Evolutionary conservation across 352 stramenopile species (phyloP).

Genomic region (Phytophthora podocarpi): DNA sequence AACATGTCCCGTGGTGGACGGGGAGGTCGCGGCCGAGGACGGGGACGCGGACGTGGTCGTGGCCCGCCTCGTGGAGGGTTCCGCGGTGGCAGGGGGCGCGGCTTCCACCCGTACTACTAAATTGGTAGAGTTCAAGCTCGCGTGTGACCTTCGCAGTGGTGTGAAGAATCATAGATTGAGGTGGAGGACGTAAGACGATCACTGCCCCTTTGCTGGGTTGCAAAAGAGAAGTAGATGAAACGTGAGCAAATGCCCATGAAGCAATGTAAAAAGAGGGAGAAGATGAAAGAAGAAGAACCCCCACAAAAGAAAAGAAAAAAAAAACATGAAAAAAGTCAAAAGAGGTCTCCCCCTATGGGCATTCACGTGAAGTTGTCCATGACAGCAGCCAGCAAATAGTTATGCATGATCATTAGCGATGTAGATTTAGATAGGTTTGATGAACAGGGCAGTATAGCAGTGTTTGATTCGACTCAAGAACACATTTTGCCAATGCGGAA

Average conservation of each 20-base stretch:
- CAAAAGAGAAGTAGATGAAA: conserved; percentile 18
- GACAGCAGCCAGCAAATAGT: conserved; percentile 8
- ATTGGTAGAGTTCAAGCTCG: conserved; percentile 9
- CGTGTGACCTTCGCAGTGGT: background rate
- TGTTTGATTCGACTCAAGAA: background rate
- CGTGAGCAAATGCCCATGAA: conserved; percentile 1
- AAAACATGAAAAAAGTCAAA: conserved; percentile 33
- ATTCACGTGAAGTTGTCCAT: conserved; percentile 27
- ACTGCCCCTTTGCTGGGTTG: background rate
- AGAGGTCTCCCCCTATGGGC: conserved; percentile 23
- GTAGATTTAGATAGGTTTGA: conserved; percentile 29
- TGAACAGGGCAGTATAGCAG: conserved; percentile 1
- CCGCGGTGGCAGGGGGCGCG: conserved; percentile 70
- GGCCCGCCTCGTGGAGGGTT: conserved; percentile 61
- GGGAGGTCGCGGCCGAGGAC: conserved; percentile 51
- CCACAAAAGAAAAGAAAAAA: conserved; percentile 37
- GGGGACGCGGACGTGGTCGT: conserved; percentile 61
- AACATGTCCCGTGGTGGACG: conserved; percentile 67
- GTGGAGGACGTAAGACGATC: background rate
- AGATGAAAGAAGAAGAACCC: conserved; percentile 34
- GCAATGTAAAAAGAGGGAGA: conserved; percentile 35
- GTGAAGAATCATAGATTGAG: background rate
- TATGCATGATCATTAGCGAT: conserved; percentile 12
- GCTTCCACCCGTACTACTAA: conserved; percentile 80
- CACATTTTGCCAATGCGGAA: background rate